These are phyloP conservation scores for Cladosporium sp. DNA, from an alignment of 2,329 filamentous ascomycete species.

Conservation along the genomic window DNA sequence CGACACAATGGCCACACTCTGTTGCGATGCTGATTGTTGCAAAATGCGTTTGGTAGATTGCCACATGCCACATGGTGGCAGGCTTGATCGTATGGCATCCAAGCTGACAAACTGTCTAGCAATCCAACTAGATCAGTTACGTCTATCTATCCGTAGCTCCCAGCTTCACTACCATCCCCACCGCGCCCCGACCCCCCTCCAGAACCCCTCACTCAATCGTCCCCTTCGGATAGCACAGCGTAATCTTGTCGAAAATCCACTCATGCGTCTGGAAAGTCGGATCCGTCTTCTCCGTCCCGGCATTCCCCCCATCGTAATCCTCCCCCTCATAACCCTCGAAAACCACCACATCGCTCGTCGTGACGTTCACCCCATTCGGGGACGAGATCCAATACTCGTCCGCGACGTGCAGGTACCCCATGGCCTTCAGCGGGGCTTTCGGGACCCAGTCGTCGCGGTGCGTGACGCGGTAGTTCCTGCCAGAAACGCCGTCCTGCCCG, in stretches of 20 bases:
- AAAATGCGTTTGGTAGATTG: no score
- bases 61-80: no score
- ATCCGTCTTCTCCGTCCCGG: background rate
- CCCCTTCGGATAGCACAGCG: background rate
- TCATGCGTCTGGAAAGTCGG: background rate
- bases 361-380: background rate
- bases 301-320: background rate
- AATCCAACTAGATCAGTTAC: no score
- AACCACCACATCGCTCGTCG: background rate
- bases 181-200: conserved; percentile 65
- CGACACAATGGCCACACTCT: no score
- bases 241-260: background rate
- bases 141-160: conserved; percentile 22
- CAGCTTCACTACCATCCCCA: conserved; percentile 65
- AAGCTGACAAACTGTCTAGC: background rate
- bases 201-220: background rate
- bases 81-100: no score
- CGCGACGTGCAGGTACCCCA: background rate
- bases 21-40: no score
- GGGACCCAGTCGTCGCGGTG: background rate
- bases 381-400: background rate
- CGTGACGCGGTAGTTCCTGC: background rate
- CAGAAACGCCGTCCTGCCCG: background rate
- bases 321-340: background rate
- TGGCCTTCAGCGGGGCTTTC: background rate